Evolutionary conservation across 2,329 filamentous ascomycete species (phyloP).

Genomic region (Trichoderma semiorbis): DNA sequence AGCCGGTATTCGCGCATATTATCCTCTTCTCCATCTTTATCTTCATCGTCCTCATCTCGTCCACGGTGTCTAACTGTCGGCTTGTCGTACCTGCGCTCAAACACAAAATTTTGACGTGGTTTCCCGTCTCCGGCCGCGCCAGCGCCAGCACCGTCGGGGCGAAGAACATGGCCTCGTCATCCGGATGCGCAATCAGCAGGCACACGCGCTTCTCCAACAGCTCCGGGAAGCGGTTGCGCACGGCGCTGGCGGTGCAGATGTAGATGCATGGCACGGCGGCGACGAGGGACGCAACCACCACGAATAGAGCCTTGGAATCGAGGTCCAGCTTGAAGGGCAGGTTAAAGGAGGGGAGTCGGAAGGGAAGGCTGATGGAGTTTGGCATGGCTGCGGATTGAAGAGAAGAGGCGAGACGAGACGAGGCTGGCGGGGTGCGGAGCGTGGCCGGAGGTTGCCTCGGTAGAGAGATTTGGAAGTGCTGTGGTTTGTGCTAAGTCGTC

Average conservation of each 20-base stretch:
- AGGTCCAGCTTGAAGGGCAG: slow-evolving; percentile 7
- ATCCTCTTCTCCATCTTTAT: neutral
- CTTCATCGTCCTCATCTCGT: neutral
- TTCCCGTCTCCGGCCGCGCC: slow-evolving; percentile 72
- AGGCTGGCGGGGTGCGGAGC: neutral
- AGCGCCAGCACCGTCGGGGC: slow-evolving; percentile 83
- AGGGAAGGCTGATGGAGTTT: slow-evolving; percentile 6
- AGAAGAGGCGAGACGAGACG: neutral
- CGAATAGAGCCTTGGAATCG: slow-evolving; percentile 16
- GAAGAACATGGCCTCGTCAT: slow-evolving; percentile 99
- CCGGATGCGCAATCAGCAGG: slow-evolving; percentile 91
- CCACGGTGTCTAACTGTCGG: neutral
- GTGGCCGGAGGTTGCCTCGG: neutral
- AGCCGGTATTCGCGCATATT: slow-evolving; percentile 16
- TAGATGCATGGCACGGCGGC: slow-evolving; percentile 50
- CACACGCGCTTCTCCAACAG: slow-evolving; percentile 82
- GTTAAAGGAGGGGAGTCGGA: neutral
- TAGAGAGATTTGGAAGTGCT: neutral
- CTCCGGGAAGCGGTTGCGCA: slow-evolving; percentile 56
- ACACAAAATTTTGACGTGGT: slow-evolving; percentile 92
- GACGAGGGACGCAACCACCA: slow-evolving; percentile 30
- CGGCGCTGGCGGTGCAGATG: slow-evolving; percentile 47
- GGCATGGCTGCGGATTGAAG: neutral
- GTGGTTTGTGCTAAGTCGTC: neutral
- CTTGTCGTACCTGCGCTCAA: slow-evolving; percentile 69